Evolutionary conservation across 495 filamentous ascomycete species (phyloP).

Genomic region (Hypoxylon fuscum): DNA sequence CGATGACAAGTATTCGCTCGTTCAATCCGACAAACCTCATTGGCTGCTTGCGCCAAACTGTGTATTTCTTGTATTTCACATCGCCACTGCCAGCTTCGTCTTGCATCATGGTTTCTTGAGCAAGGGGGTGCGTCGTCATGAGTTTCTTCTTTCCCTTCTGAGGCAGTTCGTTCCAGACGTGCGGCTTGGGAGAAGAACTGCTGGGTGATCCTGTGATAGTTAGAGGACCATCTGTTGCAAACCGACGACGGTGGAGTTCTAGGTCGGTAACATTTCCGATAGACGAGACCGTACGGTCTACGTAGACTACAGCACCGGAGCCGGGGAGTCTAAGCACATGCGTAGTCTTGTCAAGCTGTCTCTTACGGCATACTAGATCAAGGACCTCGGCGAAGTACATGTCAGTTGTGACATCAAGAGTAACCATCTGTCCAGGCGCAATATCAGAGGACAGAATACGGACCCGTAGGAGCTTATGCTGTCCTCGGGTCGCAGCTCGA

Average conservation of each 20-base stretch:
- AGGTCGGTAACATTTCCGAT: slow-evolving; percentile 84
- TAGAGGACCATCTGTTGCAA: slow-evolving; percentile 79
- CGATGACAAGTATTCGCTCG: slow-evolving; percentile 84
- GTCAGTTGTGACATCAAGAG: slow-evolving; percentile 87
- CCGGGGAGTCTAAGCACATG: slow-evolving; percentile 88
- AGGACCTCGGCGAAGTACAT: slow-evolving; percentile 94
- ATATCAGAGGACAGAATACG: slow-evolving; percentile 81
- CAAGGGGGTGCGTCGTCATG: slow-evolving; percentile 76
- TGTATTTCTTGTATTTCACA: slow-evolving; percentile 82
- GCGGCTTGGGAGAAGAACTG: slow-evolving; percentile 80
- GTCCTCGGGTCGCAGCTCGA: slow-evolving; percentile 60
- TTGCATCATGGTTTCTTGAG: slow-evolving; percentile 71
- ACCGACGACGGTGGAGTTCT: slow-evolving; percentile 86
- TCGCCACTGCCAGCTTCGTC: slow-evolving; percentile 70
- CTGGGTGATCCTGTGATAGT: slow-evolving; percentile 81
- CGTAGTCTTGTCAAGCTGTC: slow-evolving; percentile 87
- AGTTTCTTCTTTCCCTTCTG: slow-evolving; percentile 77
- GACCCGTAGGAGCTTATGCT: slow-evolving; percentile 81
- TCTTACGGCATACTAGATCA: slow-evolving; percentile 87
- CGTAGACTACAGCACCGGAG: slow-evolving; percentile 79
- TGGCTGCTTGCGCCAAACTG: slow-evolving; percentile 89
- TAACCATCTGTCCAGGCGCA: slow-evolving; percentile 68
- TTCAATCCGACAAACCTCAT: slow-evolving; percentile 91
- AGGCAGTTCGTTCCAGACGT: slow-evolving; percentile 60
- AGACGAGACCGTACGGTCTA: slow-evolving; percentile 90